Conservation (phyloP, 2,329 filamentous ascomycete genomes). For the Beauveria sp. region DNA sequence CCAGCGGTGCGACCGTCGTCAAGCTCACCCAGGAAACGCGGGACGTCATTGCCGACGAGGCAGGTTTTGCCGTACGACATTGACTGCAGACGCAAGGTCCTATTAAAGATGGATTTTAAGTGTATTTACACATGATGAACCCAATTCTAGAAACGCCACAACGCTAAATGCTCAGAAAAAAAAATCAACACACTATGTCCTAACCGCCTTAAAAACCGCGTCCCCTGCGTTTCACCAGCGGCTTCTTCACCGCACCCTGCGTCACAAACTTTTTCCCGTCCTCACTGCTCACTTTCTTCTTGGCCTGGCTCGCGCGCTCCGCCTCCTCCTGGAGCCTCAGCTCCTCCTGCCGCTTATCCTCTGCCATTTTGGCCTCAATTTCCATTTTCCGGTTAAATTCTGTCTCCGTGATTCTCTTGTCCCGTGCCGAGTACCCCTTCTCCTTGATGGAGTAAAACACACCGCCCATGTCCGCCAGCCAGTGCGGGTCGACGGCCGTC, state of each 20-base stretch:
- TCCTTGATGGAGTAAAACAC: conserved; percentile 98
- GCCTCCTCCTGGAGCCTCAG: conserved; percentile 44
- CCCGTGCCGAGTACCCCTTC: conserved; percentile 84
- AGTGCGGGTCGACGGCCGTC: conserved; percentile 91
- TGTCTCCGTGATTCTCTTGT: conserved; percentile 79
- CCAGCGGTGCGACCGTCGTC: conserved; percentile 62
- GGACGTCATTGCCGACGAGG: conserved; percentile 57
- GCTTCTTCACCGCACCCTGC: conserved; percentile 56
- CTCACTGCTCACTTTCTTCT: conserved; percentile 29
- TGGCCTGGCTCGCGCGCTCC: conserved; percentile 32
- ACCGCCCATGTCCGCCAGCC: conserved; percentile 91
- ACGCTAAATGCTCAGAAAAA: conserved; percentile 9
- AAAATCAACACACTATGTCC: background rate
- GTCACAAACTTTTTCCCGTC: conserved; percentile 50
- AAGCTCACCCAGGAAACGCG: conserved; percentile 65
- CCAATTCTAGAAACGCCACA: background rate
- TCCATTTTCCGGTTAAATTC: conserved; percentile 93
- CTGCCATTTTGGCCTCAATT: conserved; percentile 86
- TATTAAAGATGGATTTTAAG: no score
- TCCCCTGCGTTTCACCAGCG: conserved; percentile 47
- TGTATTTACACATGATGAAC: background rate
- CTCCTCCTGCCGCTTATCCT: conserved; percentile 66
- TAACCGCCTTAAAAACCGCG: conserved; percentile 37
- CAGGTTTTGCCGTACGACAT: conserved; percentile 51
- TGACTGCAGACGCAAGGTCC: conserved; percentile 14